Percentiles rank a stretch among this genome's conserved stretches.
phyloP scores from a whole-genome alignment of 306 rosid species.

The Hylodesmum podocarpum region DNA sequence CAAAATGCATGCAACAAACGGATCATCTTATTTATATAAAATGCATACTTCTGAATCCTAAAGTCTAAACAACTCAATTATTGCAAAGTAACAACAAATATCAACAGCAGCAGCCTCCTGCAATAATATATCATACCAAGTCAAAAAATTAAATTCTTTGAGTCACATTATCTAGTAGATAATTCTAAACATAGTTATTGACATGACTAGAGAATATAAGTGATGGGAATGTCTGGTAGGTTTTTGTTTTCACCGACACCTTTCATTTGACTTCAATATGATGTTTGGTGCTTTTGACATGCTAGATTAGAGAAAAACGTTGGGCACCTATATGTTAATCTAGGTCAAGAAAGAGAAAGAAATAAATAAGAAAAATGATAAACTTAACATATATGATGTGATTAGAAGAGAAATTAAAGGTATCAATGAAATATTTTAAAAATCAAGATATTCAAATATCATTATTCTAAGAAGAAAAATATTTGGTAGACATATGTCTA shows the following conservation, averaged over 20 bases:
- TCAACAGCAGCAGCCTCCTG: not conserved
- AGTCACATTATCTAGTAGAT: not conserved
- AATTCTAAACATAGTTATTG: not conserved
- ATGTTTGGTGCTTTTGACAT: not conserved
- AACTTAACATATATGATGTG: no score
- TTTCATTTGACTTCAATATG: constrained; percentile 5
- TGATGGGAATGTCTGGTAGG: not conserved
- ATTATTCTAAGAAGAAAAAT: no score
- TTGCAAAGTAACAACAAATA: not conserved
- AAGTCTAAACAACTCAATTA: not conserved
- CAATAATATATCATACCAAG: not conserved
- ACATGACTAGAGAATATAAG: not conserved
- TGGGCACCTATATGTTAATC: no score
- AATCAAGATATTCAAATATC: no score
- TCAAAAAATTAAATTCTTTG: not conserved
- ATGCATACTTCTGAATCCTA: not conserved
- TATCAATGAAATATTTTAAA: no score
- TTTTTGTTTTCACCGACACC: not conserved
- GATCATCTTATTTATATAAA: not conserved
- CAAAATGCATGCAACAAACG: not conserved
- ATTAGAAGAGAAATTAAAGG: no score
- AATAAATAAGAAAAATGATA: no score
- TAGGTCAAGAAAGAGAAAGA: no score
- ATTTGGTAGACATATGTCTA: no score
- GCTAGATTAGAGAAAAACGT: no score